Evolutionary conservation across 352 stramenopile genomes (phyloP), one percentile per base, ranked within the genome.

Genomic region (Globisporangium camurandrum): DNA sequence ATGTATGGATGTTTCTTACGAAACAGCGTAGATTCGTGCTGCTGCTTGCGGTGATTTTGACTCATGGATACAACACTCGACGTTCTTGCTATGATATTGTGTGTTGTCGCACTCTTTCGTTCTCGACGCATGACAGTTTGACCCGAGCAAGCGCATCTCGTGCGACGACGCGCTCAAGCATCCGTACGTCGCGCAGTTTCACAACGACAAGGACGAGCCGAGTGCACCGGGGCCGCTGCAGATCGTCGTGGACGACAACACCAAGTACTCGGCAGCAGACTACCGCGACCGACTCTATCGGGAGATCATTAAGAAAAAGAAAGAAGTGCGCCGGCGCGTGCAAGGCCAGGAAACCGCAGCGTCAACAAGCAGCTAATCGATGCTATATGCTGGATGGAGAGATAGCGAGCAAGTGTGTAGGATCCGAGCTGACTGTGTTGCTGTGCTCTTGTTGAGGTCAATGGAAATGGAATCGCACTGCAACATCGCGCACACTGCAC

Each of bases 241-340:
- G 55, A 96, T 97, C 51, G 76, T 93, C 19, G 79, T 97, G 39
- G 84, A 97, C 58, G 92, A 98, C 73, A 97, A 97, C 63, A 96
- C 88, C 54, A 97, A 97, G 67, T 93, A 96, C 56, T 95, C 85
- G 27, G 89, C 88, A 9, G 83, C 84, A 14, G 88, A 98, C 70
- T 98, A 98, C 61, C 76, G 92, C 23, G 87, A 98, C 44, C 79
- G 85, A 10, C 69, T 98, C 24, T 97, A 98, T 59, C 72, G 71
- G 24, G 86, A 97, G 55, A 97, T 97, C 63, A 94, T 91, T 51
- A 91, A 95, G 61, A 89, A 92, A 53, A 96, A 96, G 57, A 95
- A 96, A 56, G 89, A 97, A 31, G 74, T 91, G 45, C 75, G 89
- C 46, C 71, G 79, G 53, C 64, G 67, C 59, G 58, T 55, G 33